Conservation (phyloP, 1,139 yeast genomes). For the Taphrina betulina region DNA sequence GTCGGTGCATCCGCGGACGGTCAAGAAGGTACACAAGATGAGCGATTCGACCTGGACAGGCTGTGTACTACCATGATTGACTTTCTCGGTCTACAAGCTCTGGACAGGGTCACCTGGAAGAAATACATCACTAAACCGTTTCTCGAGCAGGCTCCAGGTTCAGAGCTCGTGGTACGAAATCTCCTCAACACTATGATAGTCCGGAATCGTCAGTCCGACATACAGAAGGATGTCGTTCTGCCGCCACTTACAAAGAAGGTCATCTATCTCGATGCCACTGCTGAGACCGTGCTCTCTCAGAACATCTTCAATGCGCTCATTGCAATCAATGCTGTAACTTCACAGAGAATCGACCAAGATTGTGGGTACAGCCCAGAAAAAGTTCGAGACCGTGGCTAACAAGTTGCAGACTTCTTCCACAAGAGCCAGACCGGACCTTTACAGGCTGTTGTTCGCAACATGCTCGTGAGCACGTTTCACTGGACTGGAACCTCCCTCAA, state of each 20-base stretch:
- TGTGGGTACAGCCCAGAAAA: no score
- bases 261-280: constrained; percentile 59
- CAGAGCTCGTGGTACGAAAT: constrained; percentile 47
- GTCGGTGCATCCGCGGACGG: constrained; percentile 45
- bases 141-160: constrained; percentile 46
- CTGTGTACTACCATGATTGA: constrained; percentile 56
- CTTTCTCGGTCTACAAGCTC: constrained; percentile 62
- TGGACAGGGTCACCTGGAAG: constrained; percentile 55
- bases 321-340: constrained; percentile 71
- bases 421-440: constrained; percentile 45
- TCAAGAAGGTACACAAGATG: constrained; percentile 27
- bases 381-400: no score
- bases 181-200: constrained; percentile 54
- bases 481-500: constrained; percentile 71
- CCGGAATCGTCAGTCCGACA: constrained; percentile 56
- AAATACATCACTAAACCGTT: constrained; percentile 54
- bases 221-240: constrained; percentile 56
- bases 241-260: constrained; percentile 62
- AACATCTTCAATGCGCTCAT: constrained; percentile 65
- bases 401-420: constrained; percentile 47
- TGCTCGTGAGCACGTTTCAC: constrained; percentile 66
- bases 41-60: constrained; percentile 47
- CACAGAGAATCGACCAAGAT: constrained; percentile 64
- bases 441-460: constrained; percentile 57
- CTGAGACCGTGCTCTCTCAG: constrained; percentile 59